phyloP scores from a whole-genome alignment of 352 stramenopile species.

The Phytophthora europaea region DNA sequence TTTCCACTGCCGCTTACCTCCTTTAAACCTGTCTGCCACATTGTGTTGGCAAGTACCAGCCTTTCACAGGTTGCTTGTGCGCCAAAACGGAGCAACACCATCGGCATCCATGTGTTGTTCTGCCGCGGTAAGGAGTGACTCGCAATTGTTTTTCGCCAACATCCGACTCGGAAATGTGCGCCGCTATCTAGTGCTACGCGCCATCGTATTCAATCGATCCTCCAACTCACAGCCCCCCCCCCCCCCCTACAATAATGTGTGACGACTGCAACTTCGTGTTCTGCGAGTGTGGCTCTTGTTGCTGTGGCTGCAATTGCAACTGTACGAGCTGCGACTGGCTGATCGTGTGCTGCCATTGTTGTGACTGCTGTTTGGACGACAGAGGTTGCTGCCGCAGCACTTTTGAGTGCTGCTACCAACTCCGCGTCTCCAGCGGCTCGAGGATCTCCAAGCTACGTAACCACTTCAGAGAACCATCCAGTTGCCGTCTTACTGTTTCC shows the following conservation, averaged over 20 bases:
- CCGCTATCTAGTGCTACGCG: neutral
- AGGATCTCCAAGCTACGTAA: neutral
- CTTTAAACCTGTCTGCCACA: too few relatives aligned
- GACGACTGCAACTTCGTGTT: neutral
- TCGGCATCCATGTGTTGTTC: too few relatives aligned
- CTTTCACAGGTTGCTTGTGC: too few relatives aligned
- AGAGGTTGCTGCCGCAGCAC: neutral
- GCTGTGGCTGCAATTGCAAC: neutral
- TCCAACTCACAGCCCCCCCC: neutral
- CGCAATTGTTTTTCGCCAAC: neutral
- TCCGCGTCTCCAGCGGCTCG: neutral
- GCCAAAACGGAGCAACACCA: too few relatives aligned
- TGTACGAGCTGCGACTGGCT: neutral
- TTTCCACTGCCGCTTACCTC: too few relatives aligned
- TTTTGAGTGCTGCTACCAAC: neutral
- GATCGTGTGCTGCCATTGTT: neutral
- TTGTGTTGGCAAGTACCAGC: too few relatives aligned
- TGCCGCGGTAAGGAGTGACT: neutral
- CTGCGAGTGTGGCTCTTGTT: neutral
- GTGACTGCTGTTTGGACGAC: neutral
- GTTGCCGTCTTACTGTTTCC: neutral
- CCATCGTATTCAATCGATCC: neutral
- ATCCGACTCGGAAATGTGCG: neutral
- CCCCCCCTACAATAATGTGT: neutral
- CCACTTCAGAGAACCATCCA: neutral